Conservation (phyloP, 495 filamentous ascomycete genomes). For the Hapsidospora chrysogenum region DNA sequence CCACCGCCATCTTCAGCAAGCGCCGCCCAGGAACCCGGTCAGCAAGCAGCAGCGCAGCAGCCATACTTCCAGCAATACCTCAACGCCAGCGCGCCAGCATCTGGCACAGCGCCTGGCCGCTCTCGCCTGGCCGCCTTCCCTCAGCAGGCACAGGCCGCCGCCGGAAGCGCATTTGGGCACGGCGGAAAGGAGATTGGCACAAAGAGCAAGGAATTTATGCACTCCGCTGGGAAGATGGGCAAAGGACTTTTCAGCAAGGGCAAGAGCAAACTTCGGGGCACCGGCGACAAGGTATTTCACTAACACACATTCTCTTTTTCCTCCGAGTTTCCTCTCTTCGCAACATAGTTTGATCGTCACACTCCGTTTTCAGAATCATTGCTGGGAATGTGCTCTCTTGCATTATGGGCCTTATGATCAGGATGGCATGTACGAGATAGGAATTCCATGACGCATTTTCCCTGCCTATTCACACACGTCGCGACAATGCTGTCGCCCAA, state of each 20-base stretch:
- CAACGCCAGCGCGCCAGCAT: conserved; percentile 16
- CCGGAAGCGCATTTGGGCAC: conserved; percentile 15
- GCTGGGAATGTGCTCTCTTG: too few relatives aligned
- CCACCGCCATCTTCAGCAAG: background rate
- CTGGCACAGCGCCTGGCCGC: conserved; percentile 9
- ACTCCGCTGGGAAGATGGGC: conserved; percentile 66
- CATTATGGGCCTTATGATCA: background rate
- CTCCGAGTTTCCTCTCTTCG: background rate
- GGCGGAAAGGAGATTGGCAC: conserved; percentile 39
- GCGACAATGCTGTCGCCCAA: too few relatives aligned
- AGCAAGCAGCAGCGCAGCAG: conserved; percentile 15
- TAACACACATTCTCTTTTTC: conserved; percentile 7
- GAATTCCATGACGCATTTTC: conserved; percentile 2
- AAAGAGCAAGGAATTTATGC: conserved; percentile 72
- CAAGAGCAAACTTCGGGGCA: conserved; percentile 55
- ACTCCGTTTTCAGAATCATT: too few relatives aligned
- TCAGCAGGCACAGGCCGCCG: background rate
- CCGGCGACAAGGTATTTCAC: conserved; percentile 70
- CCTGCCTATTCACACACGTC: background rate
- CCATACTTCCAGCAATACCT: conserved; percentile 35
- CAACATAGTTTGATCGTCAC: too few relatives aligned
- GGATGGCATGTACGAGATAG: background rate
- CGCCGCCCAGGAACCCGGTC: background rate
- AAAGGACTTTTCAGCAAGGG: conserved; percentile 81
- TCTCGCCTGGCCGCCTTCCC: conserved; percentile 6